Evolutionary conservation across 2,329 filamentous ascomycete genomes (phyloP), one percentile per base, ranked within the genome.

Genomic region (Rugonectria rugulosa): DNA sequence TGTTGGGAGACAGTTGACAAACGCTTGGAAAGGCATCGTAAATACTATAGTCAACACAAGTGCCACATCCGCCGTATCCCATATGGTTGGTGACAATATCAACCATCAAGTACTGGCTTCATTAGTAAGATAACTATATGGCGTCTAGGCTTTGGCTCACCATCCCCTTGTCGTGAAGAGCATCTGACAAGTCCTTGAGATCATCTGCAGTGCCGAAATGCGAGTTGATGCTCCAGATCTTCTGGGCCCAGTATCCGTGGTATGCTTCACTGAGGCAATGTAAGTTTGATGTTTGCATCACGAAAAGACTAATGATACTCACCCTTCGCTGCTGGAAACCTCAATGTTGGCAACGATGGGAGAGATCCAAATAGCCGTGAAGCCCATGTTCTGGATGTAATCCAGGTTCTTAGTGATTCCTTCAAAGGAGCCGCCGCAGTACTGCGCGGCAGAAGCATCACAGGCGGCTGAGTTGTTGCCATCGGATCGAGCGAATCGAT

Each of bases 21-120:
- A 57, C 57, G n/a, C 47, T 36, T 1, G 36, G n/a, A 27, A 60
- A 60, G 15, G 46, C 45, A 42, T 57, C 50, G 27, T 54, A 60
- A 3, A 32, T 55, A 31, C 45, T 52, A 8, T 60, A 60, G 32
- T 60, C 50, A 10, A 60, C 57, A 11, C 57, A 60, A 37, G 14
- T 31, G 8, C 57, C 57, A 10, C 57, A 60, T 10, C 57, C 57
- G 9, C 45, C 14, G 49, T 57, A 60, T 9, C 57, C 57, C 54
- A 60, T 57, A 31, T 60, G 57, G 38, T 60, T 60, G 2, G 57
- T 57, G 19, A 60, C 57, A 37, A 60, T 46, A 31, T 60, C 57
- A 6, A 60, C 57, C 54, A 60, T 60, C 0, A 60, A 32, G 17
- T 57, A 60, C 57, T 60, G 4, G 8, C 12, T 15, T 14, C 6